These are phyloP conservation scores for Coemansia sp. DNA, from an alignment of 192 early-diverging fungal species.

Conservation along the genomic window DNA sequence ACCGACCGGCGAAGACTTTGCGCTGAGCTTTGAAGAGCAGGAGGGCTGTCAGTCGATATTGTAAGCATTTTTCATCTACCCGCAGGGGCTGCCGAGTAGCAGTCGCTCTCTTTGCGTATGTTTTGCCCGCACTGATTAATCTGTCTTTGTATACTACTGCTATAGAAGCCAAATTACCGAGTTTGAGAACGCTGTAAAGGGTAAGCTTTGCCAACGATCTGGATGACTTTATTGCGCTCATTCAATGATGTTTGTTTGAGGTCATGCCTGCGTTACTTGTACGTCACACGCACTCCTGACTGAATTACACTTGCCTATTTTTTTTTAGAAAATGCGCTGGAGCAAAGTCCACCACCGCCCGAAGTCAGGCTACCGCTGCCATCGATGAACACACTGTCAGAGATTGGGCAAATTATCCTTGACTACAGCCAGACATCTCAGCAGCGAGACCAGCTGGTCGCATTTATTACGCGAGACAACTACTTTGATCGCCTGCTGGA, in stretches of 20 bases:
- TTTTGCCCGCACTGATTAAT: neutral
- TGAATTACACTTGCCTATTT: constrained; percentile 2
- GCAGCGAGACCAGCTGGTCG: constrained; percentile 64
- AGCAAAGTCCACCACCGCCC: neutral
- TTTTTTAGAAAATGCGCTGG: constrained; percentile 24
- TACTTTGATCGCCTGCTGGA: constrained; percentile 73
- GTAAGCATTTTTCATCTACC: constrained; percentile 44
- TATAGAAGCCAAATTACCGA: constrained; percentile 52
- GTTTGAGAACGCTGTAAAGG: constrained; percentile 53
- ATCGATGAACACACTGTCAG: constrained; percentile 63
- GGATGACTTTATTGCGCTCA: neutral
- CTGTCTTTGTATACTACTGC: neutral
- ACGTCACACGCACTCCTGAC: constrained; percentile 8
- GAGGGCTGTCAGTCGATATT: constrained; percentile 82
- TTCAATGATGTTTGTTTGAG: neutral
- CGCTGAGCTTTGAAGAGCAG: constrained; percentile 89
- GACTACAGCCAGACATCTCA: constrained; percentile 57
- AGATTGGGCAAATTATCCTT: constrained; percentile 68
- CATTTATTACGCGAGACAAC: constrained; percentile 60
- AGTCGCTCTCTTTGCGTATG: neutral
- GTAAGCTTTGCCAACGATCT: constrained; percentile 22
- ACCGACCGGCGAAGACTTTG: constrained; percentile 70
- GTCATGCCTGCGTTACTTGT: constrained; percentile 1
- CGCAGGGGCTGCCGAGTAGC: neutral
- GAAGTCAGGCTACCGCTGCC: constrained; percentile 62